phyloP scores from a whole-genome alignment of 2,329 filamentous ascomycete species.

The Coniochaeta prunicola region DNA sequence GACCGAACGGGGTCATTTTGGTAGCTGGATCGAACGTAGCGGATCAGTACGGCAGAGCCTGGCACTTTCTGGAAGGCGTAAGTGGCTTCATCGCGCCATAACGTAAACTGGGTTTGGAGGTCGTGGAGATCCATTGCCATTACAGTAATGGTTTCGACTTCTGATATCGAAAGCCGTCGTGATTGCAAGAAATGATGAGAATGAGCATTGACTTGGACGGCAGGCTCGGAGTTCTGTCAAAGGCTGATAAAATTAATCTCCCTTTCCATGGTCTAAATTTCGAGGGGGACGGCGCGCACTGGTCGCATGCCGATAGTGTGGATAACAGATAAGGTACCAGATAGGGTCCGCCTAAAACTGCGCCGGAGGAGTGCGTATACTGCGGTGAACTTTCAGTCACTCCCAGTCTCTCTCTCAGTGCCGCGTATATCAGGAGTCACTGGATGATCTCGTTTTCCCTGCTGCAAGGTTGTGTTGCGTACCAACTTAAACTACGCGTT shows the following conservation, averaged over 20 bases:
- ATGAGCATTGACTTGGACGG: neutral
- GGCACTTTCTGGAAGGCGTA: conserved; percentile 82
- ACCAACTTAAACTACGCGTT: too few species aligned
- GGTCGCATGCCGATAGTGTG: too few species aligned
- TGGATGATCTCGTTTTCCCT: too few species aligned
- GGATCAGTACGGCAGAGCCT: conserved; percentile 86
- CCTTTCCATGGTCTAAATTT: too few species aligned
- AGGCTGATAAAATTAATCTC: neutral
- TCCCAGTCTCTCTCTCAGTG: too few species aligned
- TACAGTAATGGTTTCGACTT: neutral
- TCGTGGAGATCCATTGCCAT: conserved; percentile 55
- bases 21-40: conserved; percentile 95
- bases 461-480: too few species aligned
- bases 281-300: neutral
- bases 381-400: too few species aligned
- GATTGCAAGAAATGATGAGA: neutral
- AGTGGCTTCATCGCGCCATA: conserved; percentile 44
- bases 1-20: conserved; percentile 94
- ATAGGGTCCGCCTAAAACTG: too few species aligned
- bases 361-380: too few species aligned
- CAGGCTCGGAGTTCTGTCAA: neutral
- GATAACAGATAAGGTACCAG: too few species aligned
- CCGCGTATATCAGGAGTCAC: too few species aligned
- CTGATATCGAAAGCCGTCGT: neutral
- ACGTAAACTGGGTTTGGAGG: conserved; percentile 45